Conservation (phyloP, 306 rosid genomes). For the Glycyrrhiza uralensis region DNA sequence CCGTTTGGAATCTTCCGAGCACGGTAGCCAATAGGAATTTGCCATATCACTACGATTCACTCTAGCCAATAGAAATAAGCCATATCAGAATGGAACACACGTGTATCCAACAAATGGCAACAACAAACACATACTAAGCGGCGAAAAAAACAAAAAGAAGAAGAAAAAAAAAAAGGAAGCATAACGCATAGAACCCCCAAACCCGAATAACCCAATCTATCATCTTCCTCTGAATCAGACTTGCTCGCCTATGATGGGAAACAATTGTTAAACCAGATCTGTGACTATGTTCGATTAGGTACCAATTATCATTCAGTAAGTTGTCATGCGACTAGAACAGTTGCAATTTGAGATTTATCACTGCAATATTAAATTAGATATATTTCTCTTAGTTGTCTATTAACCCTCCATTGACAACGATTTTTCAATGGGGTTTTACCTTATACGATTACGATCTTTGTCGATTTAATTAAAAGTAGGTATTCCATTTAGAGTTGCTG, state of each 20-base stretch:
- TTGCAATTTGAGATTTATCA: background rate
- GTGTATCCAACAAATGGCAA: background rate
- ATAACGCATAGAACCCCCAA: background rate
- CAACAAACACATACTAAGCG: background rate
- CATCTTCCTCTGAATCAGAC: background rate
- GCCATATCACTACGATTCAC: constrained; percentile 7
- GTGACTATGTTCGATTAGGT: background rate
- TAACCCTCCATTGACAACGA: background rate
- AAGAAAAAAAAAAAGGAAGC: background rate
- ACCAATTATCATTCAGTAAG: background rate
- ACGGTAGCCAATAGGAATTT: background rate
- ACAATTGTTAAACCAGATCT: constrained; percentile 24
- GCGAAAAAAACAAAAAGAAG: background rate
- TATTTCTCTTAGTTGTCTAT: background rate
- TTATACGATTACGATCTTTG: background rate
- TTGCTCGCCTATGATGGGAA: background rate
- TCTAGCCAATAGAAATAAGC: constrained; percentile 18
- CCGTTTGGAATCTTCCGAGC: background rate
- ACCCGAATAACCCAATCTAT: background rate
- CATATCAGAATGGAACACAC: constrained; percentile 24
- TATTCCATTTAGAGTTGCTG: background rate
- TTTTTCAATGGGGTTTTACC: background rate
- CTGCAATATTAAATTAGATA: background rate
- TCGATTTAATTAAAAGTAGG: background rate
- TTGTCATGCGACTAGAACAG: background rate